Evolutionary conservation across 305 asterid genomes (phyloP), one percentile per base, ranked within the genome.

Genomic region (Striga hermonthica): DNA sequence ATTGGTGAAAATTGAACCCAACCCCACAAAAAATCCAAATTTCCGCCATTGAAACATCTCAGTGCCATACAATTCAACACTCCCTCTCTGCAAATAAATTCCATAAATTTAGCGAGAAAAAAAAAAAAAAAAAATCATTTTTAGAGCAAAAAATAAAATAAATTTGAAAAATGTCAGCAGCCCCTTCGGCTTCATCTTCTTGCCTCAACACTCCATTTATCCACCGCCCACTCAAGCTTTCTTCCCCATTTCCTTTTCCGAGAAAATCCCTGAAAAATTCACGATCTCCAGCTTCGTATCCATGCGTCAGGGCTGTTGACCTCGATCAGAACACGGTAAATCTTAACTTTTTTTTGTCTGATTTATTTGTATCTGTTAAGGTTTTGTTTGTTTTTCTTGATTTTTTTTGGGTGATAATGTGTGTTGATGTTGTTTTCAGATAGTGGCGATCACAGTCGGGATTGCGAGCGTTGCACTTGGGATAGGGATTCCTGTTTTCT

Each of bases 401-500:
- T 52, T 8, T 14, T 0, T 72, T 48, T 66, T 14, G 2, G 57
- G 34, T 67, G 60, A 39, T 70, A 53, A 22, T 67, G 61, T 58
- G 34, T 67, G 60, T 35, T 70, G 57, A 22, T 67, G 61, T 58
- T 70, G 13, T 45, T 70, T 66, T 72, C 85, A 92, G 97, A 64
- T 92, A 38, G 77, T 86, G 60, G 97, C 96, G 9, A 86, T 90
- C 49, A 66, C 94, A 41, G 98, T 90, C 47, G 98, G 97, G 40
- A 80, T 87, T 35, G 86, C 74, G 9, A 86, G 98, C 64, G 74
- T 92, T 62, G 97, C 90, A 6, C 63, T 87, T 77, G 98, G 98
- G 71, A 80, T 92, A 78, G 98, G 96, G 37, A 75, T 92, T 82
- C 97, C 97, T 22, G 85, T 87, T 64, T 92, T 90, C 76, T 92